Evolutionary conservation across 257 asterid species (phyloP).

Genomic region (Salvia hispanica): DNA sequence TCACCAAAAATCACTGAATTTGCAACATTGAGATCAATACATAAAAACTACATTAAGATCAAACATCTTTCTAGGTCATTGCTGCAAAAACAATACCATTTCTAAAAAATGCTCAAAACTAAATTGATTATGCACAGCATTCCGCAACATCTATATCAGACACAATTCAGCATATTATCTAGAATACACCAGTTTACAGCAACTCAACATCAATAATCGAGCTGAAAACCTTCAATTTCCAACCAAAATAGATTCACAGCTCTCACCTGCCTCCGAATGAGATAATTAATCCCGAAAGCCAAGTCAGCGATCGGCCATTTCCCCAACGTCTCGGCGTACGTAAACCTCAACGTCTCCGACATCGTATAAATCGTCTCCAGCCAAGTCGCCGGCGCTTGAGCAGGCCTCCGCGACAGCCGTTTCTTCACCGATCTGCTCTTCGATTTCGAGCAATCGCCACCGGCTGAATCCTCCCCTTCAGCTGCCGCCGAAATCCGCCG

Average conservation of each 20-base stretch:
- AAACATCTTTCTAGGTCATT: not conserved
- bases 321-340: slow-evolving; percentile 80
- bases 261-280: slow-evolving; percentile 74
- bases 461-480: slow-evolving; percentile 45
- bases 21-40: not conserved
- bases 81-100: slow-evolving; percentile 1
- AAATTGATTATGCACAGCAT: not conserved
- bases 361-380: slow-evolving; percentile 68
- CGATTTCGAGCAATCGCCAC: slow-evolving; percentile 54
- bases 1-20: slow-evolving; percentile 11
- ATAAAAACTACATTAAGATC: not conserved
- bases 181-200: not conserved
- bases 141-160: slow-evolving; percentile 9
- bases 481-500: slow-evolving; percentile 49
- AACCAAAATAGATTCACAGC: not conserved
- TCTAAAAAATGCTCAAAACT: not conserved
- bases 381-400: slow-evolving; percentile 93
- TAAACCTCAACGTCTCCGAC: slow-evolving; percentile 76
- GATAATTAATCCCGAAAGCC: slow-evolving; percentile 79
- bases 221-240: slow-evolving; percentile 14
- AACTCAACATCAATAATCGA: not conserved
- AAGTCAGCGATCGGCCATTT: slow-evolving; percentile 91
- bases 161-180: slow-evolving; percentile 12
- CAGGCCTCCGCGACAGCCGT: slow-evolving; percentile 73
- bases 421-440: slow-evolving; percentile 59